Base-by-base conservation (phyloP, 345 rosid species). In the Erysimum cheiranthoides region DNA sequence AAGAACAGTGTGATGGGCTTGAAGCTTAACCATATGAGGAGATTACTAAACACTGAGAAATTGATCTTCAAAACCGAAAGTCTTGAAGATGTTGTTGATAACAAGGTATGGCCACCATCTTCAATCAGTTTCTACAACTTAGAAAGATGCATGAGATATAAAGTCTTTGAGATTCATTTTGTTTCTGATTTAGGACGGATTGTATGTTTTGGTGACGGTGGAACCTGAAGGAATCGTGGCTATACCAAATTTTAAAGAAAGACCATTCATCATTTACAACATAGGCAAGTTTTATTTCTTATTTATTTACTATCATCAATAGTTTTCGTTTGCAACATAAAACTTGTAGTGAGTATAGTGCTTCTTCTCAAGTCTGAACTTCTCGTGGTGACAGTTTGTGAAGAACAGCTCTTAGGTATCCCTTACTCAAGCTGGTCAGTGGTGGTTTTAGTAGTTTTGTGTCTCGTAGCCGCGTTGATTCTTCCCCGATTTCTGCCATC, bases 211-310 rank as follows among this genome's bases (percentile, higher is more conserved):
- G 81, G 91, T 88, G 73, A 80, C 84, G 2, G 97, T 90, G 74
- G 91, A 94, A 73, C 89, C 97, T 11, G 93, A 90, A 80, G 93
- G 96, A 25, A 66, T 95, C 62, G 97, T 92, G 56, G 97, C 96
- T 60, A 85, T 86, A 50, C 88, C 81, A 27, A 68, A 86, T 49
- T 73, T 82, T 12, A 61, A 74, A 21, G 96, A 95, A 77, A 78
- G 87, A 62, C 51, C 86, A 54, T 79, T 35, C 61, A 73, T 92
- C 78, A 78, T 85, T 59, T 95, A 89, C 75, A 92, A 95, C 65
- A 89, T 92, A 80, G 93, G 97, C 88, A 89, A 77, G 57, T 8
- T 45, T 35, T 21, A 21, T 21, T 21, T 43, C 12, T 58, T 1
- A 10, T 13, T 61, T 6, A 36, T 28, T 21, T 64, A 4, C 25